phyloP scores from a whole-genome alignment of 495 filamentous ascomycete species.

The Penicillium pancosmium region DNA sequence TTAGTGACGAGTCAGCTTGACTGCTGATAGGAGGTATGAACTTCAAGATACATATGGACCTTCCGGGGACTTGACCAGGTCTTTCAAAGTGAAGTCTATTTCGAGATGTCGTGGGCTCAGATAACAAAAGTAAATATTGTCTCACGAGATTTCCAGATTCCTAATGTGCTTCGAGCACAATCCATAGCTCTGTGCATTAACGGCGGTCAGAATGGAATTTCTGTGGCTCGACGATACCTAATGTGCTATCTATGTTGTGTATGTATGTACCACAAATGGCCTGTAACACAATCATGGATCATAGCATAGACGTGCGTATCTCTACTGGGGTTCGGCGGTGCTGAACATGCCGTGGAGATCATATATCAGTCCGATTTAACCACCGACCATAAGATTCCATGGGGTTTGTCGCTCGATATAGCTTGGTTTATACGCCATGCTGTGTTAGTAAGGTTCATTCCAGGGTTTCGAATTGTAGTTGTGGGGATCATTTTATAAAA shows the following conservation, averaged over 20 bases:
- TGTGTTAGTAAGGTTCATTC: neutral
- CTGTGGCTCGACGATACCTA: constrained; percentile 22
- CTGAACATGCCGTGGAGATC: constrained; percentile 14
- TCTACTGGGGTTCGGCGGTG: neutral
- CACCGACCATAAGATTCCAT: constrained; percentile 7
- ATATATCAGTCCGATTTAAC: constrained; percentile 27
- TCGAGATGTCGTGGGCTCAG: constrained; percentile 21
- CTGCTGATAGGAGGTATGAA: constrained; percentile 23
- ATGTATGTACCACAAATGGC: constrained; percentile 25
- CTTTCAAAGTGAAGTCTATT: constrained; percentile 23
- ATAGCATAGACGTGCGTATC: neutral
- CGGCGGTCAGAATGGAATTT: constrained; percentile 17
- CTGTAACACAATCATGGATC: constrained; percentile 21
- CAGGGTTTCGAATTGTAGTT: neutral
- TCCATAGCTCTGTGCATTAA: constrained; percentile 22
- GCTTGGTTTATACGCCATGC: neutral
- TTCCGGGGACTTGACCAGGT: constrained; percentile 10
- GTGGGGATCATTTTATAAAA: too few species aligned
- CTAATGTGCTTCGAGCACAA: constrained; percentile 19
- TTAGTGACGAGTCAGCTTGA: constrained; percentile 12
- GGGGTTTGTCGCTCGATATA: constrained; percentile 1
- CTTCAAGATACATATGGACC: constrained; percentile 15
- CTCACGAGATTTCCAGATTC: constrained; percentile 15
- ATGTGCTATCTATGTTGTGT: constrained; percentile 23
- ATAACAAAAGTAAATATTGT: constrained; percentile 14